A percentile compares a stretch with the other conserved stretches of the same genome.
Conservation (phyloP, 768 basidiomycete species). For the Lentinula boryana region DNA sequence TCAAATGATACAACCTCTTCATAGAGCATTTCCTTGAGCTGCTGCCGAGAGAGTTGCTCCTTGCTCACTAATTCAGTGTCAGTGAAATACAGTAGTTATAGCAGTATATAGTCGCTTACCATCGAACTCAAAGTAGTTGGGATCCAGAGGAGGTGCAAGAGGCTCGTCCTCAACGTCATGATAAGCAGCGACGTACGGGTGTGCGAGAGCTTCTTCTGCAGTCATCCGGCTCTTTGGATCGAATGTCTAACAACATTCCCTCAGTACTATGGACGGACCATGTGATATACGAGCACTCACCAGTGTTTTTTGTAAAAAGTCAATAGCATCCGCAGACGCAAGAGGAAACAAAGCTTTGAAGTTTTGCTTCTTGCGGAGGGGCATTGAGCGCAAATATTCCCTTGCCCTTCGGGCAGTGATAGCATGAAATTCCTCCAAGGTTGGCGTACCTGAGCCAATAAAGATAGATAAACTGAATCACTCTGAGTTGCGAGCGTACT, state of each 20-base stretch:
- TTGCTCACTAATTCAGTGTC: conserved; percentile 43
- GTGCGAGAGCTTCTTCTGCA: conserved; percentile 75
- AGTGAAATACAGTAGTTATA: background rate
- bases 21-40: conserved; percentile 79
- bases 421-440: conserved; percentile 85
- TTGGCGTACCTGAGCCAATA: conserved; percentile 56
- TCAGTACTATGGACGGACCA: conserved; percentile 25
- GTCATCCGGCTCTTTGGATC: conserved; percentile 83
- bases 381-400: conserved; percentile 83
- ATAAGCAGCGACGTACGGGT: conserved; percentile 78
- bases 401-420: conserved; percentile 81
- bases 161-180: conserved; percentile 1
- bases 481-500: background rate
- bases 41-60: conserved; percentile 69
- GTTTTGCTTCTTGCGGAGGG: conserved; percentile 69
- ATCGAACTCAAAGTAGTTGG: background rate
- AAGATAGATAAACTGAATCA: background rate
- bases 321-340: conserved; percentile 66
- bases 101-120: background rate
- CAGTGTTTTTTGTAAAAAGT: conserved; percentile 68
- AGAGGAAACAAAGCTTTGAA: conserved; percentile 74
- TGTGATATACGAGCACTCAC: conserved; percentile 23
- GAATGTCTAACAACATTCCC: conserved; percentile 51
- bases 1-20: conserved; percentile 78
- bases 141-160: conserved; percentile 1